Conservation (phyloP, 306 rosid species). For the Prunus davidiana region DNA sequence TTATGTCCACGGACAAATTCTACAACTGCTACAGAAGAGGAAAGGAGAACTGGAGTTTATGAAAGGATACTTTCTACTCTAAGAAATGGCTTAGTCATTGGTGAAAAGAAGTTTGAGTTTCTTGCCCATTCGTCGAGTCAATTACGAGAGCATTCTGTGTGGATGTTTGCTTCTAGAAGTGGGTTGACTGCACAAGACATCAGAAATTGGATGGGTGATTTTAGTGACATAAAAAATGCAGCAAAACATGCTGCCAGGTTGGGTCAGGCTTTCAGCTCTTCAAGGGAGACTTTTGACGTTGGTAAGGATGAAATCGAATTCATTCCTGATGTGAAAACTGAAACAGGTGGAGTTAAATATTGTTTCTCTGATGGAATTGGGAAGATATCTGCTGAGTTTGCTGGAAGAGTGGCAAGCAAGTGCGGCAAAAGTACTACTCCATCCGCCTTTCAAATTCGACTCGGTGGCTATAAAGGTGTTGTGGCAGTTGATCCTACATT, state of each 20-base stretch:
- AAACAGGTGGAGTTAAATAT: neutral
- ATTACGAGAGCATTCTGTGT: conserved; percentile 26
- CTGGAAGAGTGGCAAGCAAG: conserved; percentile 33
- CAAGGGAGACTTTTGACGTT: conserved; percentile 29
- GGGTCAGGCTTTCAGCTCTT: conserved; percentile 49
- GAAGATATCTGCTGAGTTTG: conserved; percentile 34
- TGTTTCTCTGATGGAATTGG: conserved; percentile 54
- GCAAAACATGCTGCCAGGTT: conserved; percentile 40
- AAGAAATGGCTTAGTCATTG: conserved; percentile 35
- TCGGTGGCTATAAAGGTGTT: conserved; percentile 44
- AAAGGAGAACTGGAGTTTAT: conserved; percentile 23
- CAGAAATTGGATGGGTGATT: conserved; percentile 45
- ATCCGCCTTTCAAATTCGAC: conserved; percentile 44
- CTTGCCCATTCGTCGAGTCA: conserved; percentile 42
- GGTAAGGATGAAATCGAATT: conserved; percentile 12
- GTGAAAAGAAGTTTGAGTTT: conserved; percentile 43
- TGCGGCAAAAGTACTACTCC: conserved; percentile 32
- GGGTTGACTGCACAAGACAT: conserved; percentile 35
- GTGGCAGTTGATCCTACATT: conserved; percentile 44
- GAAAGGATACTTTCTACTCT: conserved; percentile 26
- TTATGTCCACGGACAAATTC: conserved; percentile 14
- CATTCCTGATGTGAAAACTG: conserved; percentile 29
- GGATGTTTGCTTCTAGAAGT: conserved; percentile 52
- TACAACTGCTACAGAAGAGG: neutral
- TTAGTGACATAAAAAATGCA: conserved; percentile 31